Percentiles rank a stretch among this genome's conserved stretches.
Evolutionary conservation across 495 filamentous ascomycete genomes (phyloP).

Genomic region (Pseudevernia furfuracea): DNA sequence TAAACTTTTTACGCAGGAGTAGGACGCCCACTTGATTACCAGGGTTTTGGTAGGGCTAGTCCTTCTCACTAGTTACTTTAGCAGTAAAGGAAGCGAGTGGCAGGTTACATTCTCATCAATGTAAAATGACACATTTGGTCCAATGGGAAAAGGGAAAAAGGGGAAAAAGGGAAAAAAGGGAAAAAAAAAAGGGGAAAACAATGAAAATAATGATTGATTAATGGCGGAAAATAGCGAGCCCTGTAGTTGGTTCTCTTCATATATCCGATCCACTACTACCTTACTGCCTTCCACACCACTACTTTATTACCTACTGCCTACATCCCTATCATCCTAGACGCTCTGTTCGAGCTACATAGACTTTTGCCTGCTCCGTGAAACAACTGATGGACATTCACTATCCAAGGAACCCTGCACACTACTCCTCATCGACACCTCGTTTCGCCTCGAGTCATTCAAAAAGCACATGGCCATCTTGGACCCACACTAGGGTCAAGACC

Average conservation of each 20-base stretch:
- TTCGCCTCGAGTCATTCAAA: constrained; percentile 15
- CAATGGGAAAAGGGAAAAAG: no score
- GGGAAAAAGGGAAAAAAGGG: no score
- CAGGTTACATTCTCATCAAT: background rate
- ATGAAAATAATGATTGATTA: background rate
- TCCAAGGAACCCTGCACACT: constrained; percentile 5
- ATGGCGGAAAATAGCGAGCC: constrained; percentile 11
- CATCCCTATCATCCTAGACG: background rate
- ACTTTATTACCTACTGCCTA: no score
- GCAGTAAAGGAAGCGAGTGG: constrained; percentile 6
- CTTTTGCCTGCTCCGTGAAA: constrained; percentile 6
- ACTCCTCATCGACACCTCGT: background rate
- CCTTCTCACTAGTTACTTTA: background rate
- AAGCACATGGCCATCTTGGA: constrained; percentile 22
- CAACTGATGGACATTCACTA: background rate
- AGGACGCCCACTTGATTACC: constrained; percentile 2
- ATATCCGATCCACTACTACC: constrained; percentile 18
- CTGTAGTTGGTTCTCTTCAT: constrained; percentile 19
- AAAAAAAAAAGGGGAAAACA: no score
- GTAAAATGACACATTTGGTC: no score
- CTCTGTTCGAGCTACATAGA: background rate
- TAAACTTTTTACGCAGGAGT: background rate
- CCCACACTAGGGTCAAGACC: constrained; percentile 17
- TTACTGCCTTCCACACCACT: constrained; percentile 7
- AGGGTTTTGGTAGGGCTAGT: background rate